Conservation (phyloP, 306 rosid species). For the Dryas alaskensis region DNA sequence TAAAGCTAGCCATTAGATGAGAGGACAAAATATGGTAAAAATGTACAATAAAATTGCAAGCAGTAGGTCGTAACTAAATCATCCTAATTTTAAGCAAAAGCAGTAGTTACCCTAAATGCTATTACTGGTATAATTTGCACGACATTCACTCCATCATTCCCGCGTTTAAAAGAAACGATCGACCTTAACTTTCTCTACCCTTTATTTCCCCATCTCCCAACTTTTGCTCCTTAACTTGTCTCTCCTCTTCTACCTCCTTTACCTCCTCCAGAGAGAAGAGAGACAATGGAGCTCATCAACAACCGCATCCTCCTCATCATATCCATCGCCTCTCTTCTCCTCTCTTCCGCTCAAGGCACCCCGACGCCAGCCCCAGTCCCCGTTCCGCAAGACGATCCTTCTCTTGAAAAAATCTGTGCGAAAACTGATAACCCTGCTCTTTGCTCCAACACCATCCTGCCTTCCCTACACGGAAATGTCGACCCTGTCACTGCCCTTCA, state of each 20-base stretch:
- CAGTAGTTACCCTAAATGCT: background rate
- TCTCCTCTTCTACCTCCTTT: slow-evolving; percentile 6
- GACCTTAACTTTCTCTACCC: background rate
- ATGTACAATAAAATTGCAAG: background rate
- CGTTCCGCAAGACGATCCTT: background rate
- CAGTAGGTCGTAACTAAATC: background rate
- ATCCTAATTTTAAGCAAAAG: background rate
- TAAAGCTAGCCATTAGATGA: too few species aligned
- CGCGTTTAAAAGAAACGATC: too few species aligned
- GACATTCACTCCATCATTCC: background rate
- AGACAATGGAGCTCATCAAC: slow-evolving; percentile 22
- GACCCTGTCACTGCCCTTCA: slow-evolving; percentile 11
- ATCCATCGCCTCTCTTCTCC: background rate
- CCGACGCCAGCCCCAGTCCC: too few species aligned
- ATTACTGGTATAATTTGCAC: slow-evolving; percentile 4
- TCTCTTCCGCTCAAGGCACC: background rate
- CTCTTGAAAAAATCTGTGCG: slow-evolving; percentile 4
- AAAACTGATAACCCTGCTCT: slow-evolving; percentile 12
- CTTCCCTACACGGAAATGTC: background rate
- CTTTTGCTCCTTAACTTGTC: background rate
- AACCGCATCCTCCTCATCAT: slow-evolving; percentile 7
- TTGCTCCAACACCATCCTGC: slow-evolving; percentile 19
- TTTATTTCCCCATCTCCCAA: background rate
- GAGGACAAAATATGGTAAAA: background rate
- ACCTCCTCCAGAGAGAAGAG: background rate